Percentiles rank a stretch among this genome's conserved stretches.
Evolutionary conservation across 345 rosid genomes (phyloP).

Genomic region (Acer yangbiense): DNA sequence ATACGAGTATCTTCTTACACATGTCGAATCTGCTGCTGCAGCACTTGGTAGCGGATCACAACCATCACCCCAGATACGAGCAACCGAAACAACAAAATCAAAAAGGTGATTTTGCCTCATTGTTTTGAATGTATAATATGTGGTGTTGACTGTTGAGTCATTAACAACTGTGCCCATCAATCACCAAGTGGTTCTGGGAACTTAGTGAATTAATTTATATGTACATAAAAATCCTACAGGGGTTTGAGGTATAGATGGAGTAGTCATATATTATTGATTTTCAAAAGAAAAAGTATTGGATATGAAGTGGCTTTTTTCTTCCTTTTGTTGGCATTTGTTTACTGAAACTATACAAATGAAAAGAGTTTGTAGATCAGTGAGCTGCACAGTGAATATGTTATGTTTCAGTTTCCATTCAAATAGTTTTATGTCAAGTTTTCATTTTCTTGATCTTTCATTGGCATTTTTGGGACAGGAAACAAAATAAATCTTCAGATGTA

Average conservation of each 20-base stretch:
- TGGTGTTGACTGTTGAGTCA: not conserved
- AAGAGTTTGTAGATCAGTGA: conserved; percentile 16
- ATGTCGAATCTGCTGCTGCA: conserved; percentile 94
- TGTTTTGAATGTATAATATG: conserved; percentile 8
- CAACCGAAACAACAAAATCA: conserved; percentile 48
- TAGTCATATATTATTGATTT: not conserved
- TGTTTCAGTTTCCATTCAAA: not conserved
- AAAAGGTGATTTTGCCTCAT: conserved; percentile 43
- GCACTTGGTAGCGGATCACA: conserved; percentile 77
- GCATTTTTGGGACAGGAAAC: no score
- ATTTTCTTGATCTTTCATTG: no score
- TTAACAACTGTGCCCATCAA: conserved; percentile 1
- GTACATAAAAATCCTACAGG: conserved; percentile 29
- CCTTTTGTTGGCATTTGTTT: conserved; percentile 13
- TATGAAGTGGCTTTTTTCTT: conserved; percentile 9
- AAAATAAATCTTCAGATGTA: no score
- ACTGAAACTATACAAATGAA: conserved; percentile 17
- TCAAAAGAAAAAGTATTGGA: conserved; percentile 20
- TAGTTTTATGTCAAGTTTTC: no score
- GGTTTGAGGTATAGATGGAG: conserved; percentile 25
- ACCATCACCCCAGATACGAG: conserved; percentile 37
- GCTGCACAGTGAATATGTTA: conserved; percentile 7
- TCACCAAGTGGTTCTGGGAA: conserved; percentile 19
- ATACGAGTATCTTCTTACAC: conserved; percentile 83
- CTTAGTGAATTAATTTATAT: conserved; percentile 17